Evolutionary conservation across 2,329 filamentous ascomycete species (phyloP).

Genomic region (Chrysoporthe puriensis): DNA sequence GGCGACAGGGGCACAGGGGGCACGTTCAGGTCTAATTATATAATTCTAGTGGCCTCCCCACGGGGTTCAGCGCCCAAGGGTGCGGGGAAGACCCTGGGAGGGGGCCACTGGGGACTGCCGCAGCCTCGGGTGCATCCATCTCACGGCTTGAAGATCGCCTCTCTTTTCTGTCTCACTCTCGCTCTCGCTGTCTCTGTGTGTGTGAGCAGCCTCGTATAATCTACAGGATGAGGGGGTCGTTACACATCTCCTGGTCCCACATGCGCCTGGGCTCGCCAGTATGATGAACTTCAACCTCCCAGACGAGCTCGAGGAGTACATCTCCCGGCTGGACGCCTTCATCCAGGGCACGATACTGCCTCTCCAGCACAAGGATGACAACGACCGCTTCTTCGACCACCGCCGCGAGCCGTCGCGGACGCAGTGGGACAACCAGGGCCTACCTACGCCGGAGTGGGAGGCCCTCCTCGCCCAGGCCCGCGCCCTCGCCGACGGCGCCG

Average conservation of each 20-base stretch:
- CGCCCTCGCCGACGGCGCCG: conserved; percentile 58
- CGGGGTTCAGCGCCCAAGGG: background rate
- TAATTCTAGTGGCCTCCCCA: background rate
- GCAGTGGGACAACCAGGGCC: conserved; percentile 60
- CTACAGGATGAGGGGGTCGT: background rate
- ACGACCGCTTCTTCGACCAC: conserved; percentile 68
- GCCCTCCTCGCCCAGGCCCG: conserved; percentile 53
- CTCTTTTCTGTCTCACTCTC: background rate
- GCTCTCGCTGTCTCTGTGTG: background rate
- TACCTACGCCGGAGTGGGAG: conserved; percentile 64
- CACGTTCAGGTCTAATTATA: no score
- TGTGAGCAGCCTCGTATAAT: no score
- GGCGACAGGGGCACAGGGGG: no score
- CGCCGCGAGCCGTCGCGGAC: conserved; percentile 65
- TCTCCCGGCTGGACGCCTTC: conserved; percentile 58
- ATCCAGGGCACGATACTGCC: conserved; percentile 57
- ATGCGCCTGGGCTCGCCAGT: background rate
- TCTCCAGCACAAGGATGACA: conserved; percentile 59
- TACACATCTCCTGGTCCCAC: background rate
- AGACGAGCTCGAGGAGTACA: conserved; percentile 49
- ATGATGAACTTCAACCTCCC: conserved; percentile 66
- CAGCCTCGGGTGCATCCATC: conserved; percentile 9
- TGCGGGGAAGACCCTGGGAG: background rate
- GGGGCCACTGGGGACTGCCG: background rate
- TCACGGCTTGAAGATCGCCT: background rate